Evolutionary conservation across 805 yeast species (phyloP).

Genomic region (Zygosaccharomyces bailii): DNA sequence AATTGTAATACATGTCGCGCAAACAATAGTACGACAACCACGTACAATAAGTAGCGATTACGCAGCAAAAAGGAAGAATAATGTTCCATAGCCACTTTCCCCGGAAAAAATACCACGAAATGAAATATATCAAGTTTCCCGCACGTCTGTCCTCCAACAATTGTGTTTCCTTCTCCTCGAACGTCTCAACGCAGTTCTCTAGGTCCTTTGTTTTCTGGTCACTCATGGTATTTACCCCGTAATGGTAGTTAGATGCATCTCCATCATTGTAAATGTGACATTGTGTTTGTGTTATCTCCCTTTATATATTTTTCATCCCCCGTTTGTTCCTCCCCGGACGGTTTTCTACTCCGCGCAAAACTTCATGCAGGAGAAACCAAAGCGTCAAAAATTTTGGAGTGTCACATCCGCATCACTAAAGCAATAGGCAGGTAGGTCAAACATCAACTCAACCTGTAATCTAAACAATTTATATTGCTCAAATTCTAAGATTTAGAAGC

Average conservation of each 20-base stretch:
- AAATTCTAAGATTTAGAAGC: not conserved
- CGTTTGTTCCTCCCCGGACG: not conserved
- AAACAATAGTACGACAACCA: not conserved
- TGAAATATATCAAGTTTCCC: conserved; percentile 4
- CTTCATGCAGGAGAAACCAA: not conserved
- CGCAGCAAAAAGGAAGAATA: not conserved
- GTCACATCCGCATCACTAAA: not conserved
- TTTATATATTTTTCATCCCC: not conserved
- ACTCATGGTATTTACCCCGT: not conserved
- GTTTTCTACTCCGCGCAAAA: not conserved
- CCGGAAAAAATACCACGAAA: not conserved
- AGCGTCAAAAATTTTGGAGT: not conserved
- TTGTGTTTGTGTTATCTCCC: not conserved
- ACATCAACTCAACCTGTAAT: not conserved
- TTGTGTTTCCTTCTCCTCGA: conserved; percentile 1
- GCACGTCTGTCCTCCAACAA: not conserved
- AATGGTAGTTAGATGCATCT: not conserved
- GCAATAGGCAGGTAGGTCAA: not conserved
- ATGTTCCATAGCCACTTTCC: not conserved
- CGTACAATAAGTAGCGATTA: not conserved
- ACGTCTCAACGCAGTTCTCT: not conserved
- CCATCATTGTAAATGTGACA: not conserved
- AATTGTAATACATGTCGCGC: not conserved
- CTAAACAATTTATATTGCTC: not conserved
- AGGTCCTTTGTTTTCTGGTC: not conserved